Evolutionary conservation across 495 filamentous ascomycete genomes (phyloP).

Genomic region (Bacidia gigantensis): DNA sequence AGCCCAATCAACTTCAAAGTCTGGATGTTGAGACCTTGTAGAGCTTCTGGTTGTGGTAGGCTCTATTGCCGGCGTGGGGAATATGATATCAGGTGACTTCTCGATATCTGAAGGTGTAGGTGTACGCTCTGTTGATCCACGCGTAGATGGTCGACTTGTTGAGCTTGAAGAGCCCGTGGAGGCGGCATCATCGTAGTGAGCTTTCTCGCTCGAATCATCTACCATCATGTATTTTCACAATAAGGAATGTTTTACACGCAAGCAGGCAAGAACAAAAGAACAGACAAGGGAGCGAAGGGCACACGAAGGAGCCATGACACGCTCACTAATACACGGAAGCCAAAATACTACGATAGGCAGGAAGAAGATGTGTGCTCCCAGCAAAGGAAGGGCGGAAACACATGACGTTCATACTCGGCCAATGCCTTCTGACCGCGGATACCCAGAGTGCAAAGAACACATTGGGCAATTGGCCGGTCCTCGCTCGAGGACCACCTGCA

Average conservation of each 20-base stretch:
- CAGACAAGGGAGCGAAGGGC: not conserved
- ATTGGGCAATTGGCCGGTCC: too few species aligned
- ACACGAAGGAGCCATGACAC: not conserved
- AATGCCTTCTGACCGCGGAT: not conserved
- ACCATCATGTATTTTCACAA: not conserved
- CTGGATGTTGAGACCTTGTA: conserved; percentile 44
- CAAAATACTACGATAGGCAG: too few species aligned
- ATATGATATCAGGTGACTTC: not conserved
- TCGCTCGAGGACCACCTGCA: too few species aligned
- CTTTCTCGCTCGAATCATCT: not conserved
- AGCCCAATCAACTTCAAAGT: conserved; percentile 65
- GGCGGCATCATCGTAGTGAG: not conserved
- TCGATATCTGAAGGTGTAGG: not conserved
- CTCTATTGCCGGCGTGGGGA: not conserved
- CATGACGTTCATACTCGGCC: not conserved
- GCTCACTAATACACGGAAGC: not conserved
- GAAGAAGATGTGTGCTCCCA: not conserved
- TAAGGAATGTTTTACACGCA: not conserved
- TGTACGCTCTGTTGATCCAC: not conserved
- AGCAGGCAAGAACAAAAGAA: not conserved
- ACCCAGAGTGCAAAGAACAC: not conserved
- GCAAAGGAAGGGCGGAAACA: not conserved
- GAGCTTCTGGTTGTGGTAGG: conserved; percentile 42
- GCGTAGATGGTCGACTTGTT: not conserved
- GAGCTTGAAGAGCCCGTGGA: not conserved